These are phyloP conservation scores for Didymellaceae sp. DNA, from an alignment of 2,329 filamentous ascomycete genomes.

Conservation along the genomic window DNA sequence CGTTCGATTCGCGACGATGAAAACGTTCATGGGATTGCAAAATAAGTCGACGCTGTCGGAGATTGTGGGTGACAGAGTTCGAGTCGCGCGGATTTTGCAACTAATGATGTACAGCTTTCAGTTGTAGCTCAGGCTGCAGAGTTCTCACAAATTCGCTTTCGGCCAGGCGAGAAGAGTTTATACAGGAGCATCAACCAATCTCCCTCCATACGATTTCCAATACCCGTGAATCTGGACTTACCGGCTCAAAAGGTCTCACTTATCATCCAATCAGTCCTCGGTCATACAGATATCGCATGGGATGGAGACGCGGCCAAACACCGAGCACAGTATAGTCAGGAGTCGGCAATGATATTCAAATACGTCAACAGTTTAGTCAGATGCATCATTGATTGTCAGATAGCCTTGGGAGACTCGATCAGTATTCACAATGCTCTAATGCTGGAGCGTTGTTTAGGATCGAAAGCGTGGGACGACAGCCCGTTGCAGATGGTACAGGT, in stretches of 20 bases:
- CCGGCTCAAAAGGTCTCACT: constrained; percentile 78
- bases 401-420: constrained; percentile 67
- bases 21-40: constrained; percentile 68
- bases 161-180: constrained; percentile 69
- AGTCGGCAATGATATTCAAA: constrained; percentile 70
- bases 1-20: constrained; percentile 81
- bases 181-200: constrained; percentile 77
- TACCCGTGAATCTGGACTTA: constrained; percentile 70
- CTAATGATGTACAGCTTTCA: constrained; percentile 61
- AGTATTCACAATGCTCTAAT: constrained; percentile 74
- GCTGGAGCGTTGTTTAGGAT: constrained; percentile 76
- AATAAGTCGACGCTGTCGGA: constrained; percentile 67
- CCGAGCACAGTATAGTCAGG: constrained; percentile 63
- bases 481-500: constrained; percentile 84
- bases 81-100: not conserved
- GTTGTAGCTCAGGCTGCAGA: constrained; percentile 72
- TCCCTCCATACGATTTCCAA: constrained; percentile 70
- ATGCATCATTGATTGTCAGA: constrained; percentile 78
- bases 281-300: constrained; percentile 62
- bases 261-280: constrained; percentile 77
- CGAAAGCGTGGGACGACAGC: constrained; percentile 81
- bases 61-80: constrained; percentile 62
- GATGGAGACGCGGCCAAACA: constrained; percentile 64
- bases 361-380: constrained; percentile 73
- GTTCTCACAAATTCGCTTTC: constrained; percentile 75